A percentile compares a stretch with the other conserved stretches of the same genome.
These are phyloP conservation scores for Rhamnella rubrinervis DNA, from an alignment of 331 rosid species.

Conservation along the genomic window DNA sequence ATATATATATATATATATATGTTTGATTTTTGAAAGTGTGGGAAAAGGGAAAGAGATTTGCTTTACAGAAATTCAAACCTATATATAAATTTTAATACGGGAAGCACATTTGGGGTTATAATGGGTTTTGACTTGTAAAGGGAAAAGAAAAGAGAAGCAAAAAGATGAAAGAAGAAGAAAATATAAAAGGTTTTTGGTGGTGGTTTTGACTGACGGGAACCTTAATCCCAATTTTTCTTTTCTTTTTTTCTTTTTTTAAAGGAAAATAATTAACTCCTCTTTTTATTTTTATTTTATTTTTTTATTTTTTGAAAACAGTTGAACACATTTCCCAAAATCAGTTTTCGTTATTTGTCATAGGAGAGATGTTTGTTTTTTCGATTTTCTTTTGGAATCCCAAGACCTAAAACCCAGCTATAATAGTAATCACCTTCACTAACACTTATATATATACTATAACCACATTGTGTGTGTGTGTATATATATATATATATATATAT, in stretches of 20 bases:
- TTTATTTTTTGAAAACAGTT: conserved; percentile 18
- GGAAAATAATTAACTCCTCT: too few species aligned
- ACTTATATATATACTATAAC: neutral
- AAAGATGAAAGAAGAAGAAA: conserved; percentile 12
- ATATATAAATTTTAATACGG: too few species aligned
- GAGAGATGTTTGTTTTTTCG: conserved; percentile 14
- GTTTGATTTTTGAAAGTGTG: neutral
- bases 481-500: conserved; percentile 1
- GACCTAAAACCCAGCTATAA: conserved; percentile 19
- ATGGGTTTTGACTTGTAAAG: conserved; percentile 55
- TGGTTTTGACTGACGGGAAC: conserved; percentile 45
- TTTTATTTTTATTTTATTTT: too few species aligned
- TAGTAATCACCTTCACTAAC: neutral
- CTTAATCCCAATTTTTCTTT: conserved; percentile 31
- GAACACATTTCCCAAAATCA: conserved; percentile 66
- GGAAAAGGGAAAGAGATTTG: neutral
- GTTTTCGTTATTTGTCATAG: conserved; percentile 29
- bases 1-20: neutral
- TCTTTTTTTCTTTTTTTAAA: conserved; percentile 1
- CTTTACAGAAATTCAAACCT: neutral
- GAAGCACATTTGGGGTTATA: conserved; percentile 10
- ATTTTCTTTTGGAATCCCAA: conserved; percentile 26
- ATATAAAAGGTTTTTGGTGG: neutral
- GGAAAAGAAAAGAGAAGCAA: conserved; percentile 21
- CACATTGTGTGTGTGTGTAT: conserved; percentile 9